Conservation (phyloP, 176 grass and related monocot genomes). For the Urochloa ruziziensis region DNA sequence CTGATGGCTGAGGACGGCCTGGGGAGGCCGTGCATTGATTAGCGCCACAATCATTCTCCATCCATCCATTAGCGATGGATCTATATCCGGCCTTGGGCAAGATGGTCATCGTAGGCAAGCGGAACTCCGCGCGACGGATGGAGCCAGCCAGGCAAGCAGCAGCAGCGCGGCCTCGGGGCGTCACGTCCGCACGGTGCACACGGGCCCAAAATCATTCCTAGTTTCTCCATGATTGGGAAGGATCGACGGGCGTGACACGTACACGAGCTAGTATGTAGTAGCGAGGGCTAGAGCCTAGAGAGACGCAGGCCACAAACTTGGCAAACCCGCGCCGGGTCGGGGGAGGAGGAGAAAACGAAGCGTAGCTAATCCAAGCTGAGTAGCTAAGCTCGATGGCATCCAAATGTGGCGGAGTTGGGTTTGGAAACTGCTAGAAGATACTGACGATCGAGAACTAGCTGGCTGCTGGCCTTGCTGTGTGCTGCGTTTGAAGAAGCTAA, state of each 20-base stretch:
- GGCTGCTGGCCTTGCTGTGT: too few relatives aligned
- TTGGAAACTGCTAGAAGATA: neutral
- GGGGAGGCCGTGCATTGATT: conserved; percentile 1
- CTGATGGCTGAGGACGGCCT: neutral
- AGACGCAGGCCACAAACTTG: neutral
- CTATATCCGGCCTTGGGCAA: too few relatives aligned
- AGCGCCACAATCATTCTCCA: conserved; percentile 1
- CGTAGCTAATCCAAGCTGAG: neutral
- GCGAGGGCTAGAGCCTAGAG: too few relatives aligned
- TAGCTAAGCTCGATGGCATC: neutral
- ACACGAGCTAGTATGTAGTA: too few relatives aligned
- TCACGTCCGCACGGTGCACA: too few relatives aligned
- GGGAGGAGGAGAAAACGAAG: neutral
- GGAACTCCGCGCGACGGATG: neutral
- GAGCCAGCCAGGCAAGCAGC: neutral
- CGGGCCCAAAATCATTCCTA: neutral
- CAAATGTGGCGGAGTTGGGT: neutral
- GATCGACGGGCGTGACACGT: neutral
- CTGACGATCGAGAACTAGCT: neutral
- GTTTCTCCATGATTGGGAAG: conserved; percentile 11
- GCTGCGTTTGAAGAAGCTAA: too few relatives aligned
- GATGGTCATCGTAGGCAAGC: neutral
- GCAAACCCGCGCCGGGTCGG: neutral
- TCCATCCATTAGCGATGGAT: too few relatives aligned
- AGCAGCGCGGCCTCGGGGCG: neutral